A percentile compares a stretch with the other conserved stretches of the same genome.
Conservation (phyloP, 805 yeast species). For the Wickerhamomyces rabaulensis region DNA sequence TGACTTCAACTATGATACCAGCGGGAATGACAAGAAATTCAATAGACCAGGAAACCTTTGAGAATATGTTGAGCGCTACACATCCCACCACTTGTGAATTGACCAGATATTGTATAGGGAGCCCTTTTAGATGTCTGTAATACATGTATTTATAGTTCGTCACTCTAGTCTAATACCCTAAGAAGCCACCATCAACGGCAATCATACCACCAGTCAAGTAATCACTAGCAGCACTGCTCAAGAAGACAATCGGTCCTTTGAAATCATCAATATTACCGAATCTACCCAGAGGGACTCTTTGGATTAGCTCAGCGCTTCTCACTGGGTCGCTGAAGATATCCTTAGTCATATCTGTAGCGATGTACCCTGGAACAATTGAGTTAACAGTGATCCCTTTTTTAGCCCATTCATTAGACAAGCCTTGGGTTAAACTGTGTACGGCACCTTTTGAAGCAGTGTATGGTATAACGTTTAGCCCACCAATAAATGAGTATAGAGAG, state of each 20-base stretch:
- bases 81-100: too few relatives aligned
- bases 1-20: not conserved
- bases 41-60: not conserved
- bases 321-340: slow-evolving; percentile 23
- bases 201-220: slow-evolving; percentile 73
- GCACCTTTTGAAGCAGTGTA: slow-evolving; percentile 80
- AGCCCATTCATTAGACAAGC: slow-evolving; percentile 59
- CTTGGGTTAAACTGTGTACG: slow-evolving; percentile 64
- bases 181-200: slow-evolving; percentile 73
- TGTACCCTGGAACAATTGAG: slow-evolving; percentile 46
- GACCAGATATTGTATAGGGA: too few relatives aligned
- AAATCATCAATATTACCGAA: slow-evolving; percentile 47
- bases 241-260: slow-evolving; percentile 72
- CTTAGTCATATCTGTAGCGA: slow-evolving; percentile 41
- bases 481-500: slow-evolving; percentile 44
- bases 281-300: slow-evolving; percentile 39
- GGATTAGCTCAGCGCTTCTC: slow-evolving; percentile 25
- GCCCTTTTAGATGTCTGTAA: too few relatives aligned
- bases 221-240: slow-evolving; percentile 72
- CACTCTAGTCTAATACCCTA: slow-evolving; percentile 4
- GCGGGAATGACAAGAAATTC: not conserved
- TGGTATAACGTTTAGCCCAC: slow-evolving; percentile 39
- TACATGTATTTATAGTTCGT: too few relatives aligned
- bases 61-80: too few relatives aligned
- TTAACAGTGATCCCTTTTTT: slow-evolving; percentile 40